Base-by-base conservation (phyloP, 2,329 filamentous ascomycete species). In the Colletotrichum godetiae region DNA sequence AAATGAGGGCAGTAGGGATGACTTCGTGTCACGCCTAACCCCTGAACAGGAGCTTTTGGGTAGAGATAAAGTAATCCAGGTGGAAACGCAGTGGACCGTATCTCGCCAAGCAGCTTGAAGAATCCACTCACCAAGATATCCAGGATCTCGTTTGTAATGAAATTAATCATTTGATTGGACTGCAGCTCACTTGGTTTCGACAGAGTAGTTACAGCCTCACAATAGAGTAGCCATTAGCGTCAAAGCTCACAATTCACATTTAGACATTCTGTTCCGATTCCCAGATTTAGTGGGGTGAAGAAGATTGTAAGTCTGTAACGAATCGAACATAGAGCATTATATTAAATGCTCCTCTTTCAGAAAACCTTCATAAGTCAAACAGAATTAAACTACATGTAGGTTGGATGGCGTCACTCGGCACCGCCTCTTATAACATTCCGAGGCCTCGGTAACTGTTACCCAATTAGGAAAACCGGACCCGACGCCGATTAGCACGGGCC, bases 381-480 rank as follows among this genome's bases (percentile, higher is more conserved):
- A 49, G 19, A 5, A 10, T 42, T 7, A 24, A 22, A 37, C 19
- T 27, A 10, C 22, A 19, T 19, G 8, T 22, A 22, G n/a, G 31
- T 22, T 29, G 8, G 24, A 12, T 49, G 24, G 6, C 24, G 24
- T 29, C 10, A 27, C 53, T 69, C 67, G 67, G 59, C 49, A 35
- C 56, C 35, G 55, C 53, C 31, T 27, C 11, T 19, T 13, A 49
- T 24, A 11, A 31, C 0, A 66, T 15, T 33, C 68, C 56, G 63
- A 56, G 13, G 19, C 11, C 63, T 71, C 63, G 68, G 68, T 12
- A 67, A 27, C 5, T 8, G 12, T 52, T 70, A 5, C 68, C 55
- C 11, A 4, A 70, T 70, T 55, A 24, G 49, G 57, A 57, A 67
- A 27, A 29, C 33, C 56, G 56, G 62, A 5, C 68, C 68, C 63